Evolutionary conservation across 352 stramenopile genomes (phyloP).

Genomic region (Albugo candida): DNA sequence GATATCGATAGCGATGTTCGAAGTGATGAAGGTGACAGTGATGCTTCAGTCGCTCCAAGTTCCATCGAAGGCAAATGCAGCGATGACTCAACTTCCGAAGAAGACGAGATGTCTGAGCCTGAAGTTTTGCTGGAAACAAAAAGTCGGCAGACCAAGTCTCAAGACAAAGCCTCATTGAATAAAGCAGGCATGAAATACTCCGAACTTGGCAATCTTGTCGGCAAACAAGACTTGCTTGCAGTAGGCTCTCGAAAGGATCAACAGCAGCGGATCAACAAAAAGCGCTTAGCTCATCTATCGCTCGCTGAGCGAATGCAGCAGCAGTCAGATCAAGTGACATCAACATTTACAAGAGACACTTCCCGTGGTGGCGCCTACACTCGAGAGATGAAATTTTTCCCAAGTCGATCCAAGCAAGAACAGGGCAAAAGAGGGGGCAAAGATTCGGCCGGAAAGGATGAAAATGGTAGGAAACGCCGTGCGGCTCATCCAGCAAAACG

Average conservation of each 20-base stretch:
- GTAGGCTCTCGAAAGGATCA: not conserved
- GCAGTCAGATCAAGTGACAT: conserved; percentile 48
- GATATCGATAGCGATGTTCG: conserved; percentile 80
- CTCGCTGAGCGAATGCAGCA: conserved; percentile 65
- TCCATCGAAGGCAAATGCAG: conserved; percentile 47
- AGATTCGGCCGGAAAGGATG: no score
- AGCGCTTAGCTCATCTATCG: conserved; percentile 62
- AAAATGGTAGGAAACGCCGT: no score
- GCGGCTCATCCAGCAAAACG: no score
- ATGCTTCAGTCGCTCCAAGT: conserved; percentile 23
- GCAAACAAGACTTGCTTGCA: not conserved
- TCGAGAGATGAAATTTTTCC: conserved; percentile 67
- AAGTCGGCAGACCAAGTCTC: not conserved
- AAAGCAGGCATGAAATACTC: not conserved
- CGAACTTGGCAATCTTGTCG: not conserved
- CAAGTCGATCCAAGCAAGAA: conserved; percentile 1
- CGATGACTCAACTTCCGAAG: conserved; percentile 46
- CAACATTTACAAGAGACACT: conserved; percentile 45
- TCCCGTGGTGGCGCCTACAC: conserved; percentile 43
- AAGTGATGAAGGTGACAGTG: conserved; percentile 25
- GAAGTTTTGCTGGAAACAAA: not conserved
- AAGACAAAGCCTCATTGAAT: no score
- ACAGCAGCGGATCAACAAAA: not conserved
- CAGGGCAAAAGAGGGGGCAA: no score
- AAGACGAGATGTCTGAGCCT: conserved; percentile 11